These are phyloP conservation scores for Jatropha curcas DNA, from an alignment of 345 rosid genomes.

Conservation along the genomic window DNA sequence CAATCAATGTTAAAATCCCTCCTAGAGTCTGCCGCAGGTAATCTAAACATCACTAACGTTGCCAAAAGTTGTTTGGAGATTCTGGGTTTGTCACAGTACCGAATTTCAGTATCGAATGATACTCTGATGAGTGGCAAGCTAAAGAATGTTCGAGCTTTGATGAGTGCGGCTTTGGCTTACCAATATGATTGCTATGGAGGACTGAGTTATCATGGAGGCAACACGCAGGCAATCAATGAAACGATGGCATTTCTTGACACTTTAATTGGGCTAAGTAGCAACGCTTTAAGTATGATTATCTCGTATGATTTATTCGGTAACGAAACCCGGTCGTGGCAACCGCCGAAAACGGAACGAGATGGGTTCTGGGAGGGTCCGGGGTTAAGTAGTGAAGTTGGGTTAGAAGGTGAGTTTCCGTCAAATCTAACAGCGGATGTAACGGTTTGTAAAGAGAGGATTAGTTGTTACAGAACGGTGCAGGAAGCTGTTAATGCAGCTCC, in stretches of 20 bases:
- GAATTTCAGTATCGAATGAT: slow-evolving; percentile 39
- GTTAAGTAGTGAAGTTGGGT: slow-evolving; percentile 9
- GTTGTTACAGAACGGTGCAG: slow-evolving; percentile 63
- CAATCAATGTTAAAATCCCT: slow-evolving; percentile 51
- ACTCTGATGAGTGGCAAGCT: slow-evolving; percentile 40
- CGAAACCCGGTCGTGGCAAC: slow-evolving; percentile 46
- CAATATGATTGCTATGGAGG: slow-evolving; percentile 62
- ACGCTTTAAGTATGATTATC: slow-evolving; percentile 68
- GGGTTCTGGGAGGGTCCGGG: slow-evolving; percentile 41
- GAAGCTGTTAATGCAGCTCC: slow-evolving; percentile 85
- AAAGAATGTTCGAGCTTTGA: slow-evolving; percentile 77
- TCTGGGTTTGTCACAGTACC: slow-evolving; percentile 51
- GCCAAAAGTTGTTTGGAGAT: slow-evolving; percentile 53
- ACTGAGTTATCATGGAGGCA: slow-evolving; percentile 56
- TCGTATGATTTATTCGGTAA: slow-evolving; percentile 64
- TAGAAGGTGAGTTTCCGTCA: slow-evolving; percentile 43
- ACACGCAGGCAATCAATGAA: slow-evolving; percentile 36
- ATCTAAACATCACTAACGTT: slow-evolving; percentile 55
- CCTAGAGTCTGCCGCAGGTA: slow-evolving; percentile 48
- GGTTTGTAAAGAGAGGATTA: slow-evolving; percentile 48
- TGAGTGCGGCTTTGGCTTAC: slow-evolving; percentile 71
- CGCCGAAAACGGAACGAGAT: slow-evolving; percentile 68
- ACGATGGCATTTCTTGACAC: slow-evolving; percentile 57
- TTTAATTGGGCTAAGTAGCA: slow-evolving; percentile 48
- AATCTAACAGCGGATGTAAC: slow-evolving; percentile 51